Evolutionary conservation across 768 basidiomycete genomes (phyloP).

Genomic region (Multifurca ochricompacta): DNA sequence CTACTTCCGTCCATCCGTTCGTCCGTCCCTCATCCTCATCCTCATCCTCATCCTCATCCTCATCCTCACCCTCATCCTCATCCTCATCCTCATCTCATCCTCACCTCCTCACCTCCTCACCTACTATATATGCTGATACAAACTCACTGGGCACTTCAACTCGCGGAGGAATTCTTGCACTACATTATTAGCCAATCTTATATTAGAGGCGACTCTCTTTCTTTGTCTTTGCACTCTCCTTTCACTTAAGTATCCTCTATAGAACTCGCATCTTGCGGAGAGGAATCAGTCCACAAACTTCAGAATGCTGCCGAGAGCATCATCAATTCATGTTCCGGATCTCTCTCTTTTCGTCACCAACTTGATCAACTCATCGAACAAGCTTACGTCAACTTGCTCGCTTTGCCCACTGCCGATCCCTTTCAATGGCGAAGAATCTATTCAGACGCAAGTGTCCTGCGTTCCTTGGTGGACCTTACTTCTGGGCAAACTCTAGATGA

Average conservation of each 20-base stretch:
- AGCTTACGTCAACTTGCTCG: slow-evolving; percentile 46
- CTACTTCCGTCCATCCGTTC: slow-evolving; percentile 1
- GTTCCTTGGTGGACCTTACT: slow-evolving; percentile 35
- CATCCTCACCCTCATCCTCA: too few species aligned
- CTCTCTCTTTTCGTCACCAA: slow-evolving; percentile 10
- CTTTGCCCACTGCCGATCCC: slow-evolving; percentile 28
- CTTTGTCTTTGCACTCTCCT: slow-evolving; percentile 23
- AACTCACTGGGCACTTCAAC: slow-evolving; percentile 7
- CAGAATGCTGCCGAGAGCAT: slow-evolving; percentile 4
- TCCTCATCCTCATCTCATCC: too few species aligned
- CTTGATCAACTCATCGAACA: slow-evolving; percentile 39
- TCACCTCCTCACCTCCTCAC: slow-evolving; percentile 2
- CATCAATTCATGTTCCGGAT: background rate
- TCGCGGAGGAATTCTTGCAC: slow-evolving; percentile 5
- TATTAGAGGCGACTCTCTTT: slow-evolving; percentile 24
- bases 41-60: too few species aligned
- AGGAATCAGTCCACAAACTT: slow-evolving; percentile 28
- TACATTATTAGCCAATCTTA: slow-evolving; percentile 3
- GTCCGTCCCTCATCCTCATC: background rate
- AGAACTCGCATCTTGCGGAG: slow-evolving; percentile 23
- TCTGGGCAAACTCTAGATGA: slow-evolving; percentile 16
- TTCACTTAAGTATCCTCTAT: background rate
- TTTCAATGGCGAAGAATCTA: slow-evolving; percentile 62
- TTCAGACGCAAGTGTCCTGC: slow-evolving; percentile 65
- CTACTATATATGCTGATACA: background rate